phyloP scores from a whole-genome alignment of 2,329 filamentous ascomycete species.

The Hysterium pulicare region DNA sequence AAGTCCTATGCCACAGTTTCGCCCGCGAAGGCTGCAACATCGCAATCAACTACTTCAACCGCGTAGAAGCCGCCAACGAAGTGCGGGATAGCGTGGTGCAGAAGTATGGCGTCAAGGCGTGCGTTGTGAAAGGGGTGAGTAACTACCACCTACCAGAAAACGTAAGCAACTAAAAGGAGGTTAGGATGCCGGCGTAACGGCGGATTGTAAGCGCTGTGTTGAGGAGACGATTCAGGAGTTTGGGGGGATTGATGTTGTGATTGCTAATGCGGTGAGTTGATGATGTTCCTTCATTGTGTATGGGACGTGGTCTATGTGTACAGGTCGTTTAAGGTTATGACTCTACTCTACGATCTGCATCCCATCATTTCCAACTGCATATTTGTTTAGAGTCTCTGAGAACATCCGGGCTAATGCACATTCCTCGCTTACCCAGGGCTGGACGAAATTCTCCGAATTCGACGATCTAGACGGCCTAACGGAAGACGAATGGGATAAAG shows the following conservation, averaged over 20 bases:
- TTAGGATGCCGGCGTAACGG: constrained; percentile 61
- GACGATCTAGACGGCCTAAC: constrained; percentile 56
- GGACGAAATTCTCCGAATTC: constrained; percentile 59
- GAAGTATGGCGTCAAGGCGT: constrained; percentile 51
- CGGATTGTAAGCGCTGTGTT: constrained; percentile 59
- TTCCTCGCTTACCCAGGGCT: too few species aligned
- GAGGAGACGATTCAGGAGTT: constrained; percentile 57
- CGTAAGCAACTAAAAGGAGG: too few species aligned
- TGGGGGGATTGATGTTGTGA: constrained; percentile 70
- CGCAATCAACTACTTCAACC: constrained; percentile 69
- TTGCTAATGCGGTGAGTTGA: constrained; percentile 64
- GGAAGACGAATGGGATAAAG: constrained; percentile 63
- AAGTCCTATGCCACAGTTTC: constrained; percentile 63
- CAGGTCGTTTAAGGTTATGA: too few species aligned
- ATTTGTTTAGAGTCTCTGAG: too few species aligned
- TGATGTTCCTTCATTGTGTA: background rate
- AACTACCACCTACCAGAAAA: too few species aligned
- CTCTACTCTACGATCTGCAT: too few species aligned
- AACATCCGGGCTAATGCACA: too few species aligned
- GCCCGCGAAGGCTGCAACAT: constrained; percentile 66
- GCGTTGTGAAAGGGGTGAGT: constrained; percentile 60
- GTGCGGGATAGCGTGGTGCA: constrained; percentile 55
- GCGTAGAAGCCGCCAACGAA: constrained; percentile 56
- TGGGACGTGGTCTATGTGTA: too few species aligned
- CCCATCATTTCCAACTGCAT: too few species aligned